phyloP scores from a whole-genome alignment of 352 stramenopile genomes.

The Globisporangium carolinianum region DNA sequence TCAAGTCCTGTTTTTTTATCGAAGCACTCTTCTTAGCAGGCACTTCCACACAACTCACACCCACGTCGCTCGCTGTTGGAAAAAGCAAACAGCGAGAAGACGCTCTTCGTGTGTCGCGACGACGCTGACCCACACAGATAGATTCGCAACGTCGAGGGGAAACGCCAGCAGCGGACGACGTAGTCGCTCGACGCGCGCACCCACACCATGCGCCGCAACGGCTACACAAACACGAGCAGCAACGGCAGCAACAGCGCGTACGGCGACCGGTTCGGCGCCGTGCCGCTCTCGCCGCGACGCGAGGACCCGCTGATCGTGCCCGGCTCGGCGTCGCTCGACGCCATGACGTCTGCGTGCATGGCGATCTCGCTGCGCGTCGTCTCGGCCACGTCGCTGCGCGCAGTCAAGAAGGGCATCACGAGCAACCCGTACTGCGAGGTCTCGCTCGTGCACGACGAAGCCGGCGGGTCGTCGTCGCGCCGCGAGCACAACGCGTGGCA shows the following conservation, averaged over 20 bases:
- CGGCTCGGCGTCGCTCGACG: conserved; percentile 48
- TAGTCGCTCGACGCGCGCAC: background rate
- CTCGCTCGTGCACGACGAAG: conserved; percentile 56
- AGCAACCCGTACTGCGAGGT: conserved; percentile 69
- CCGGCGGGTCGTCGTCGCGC: conserved; percentile 16
- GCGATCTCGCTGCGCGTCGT: conserved; percentile 53
- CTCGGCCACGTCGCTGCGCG: conserved; percentile 42
- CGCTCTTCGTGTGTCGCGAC: too few species aligned
- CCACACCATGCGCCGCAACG: conserved; percentile 10
- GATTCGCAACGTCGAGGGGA: too few species aligned
- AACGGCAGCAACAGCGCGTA: conserved; percentile 1
- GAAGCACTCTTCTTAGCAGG: too few species aligned
- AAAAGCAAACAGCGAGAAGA: too few species aligned
- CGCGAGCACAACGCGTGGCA: conserved; percentile 27
- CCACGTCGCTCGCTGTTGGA: too few species aligned
- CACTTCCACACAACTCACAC: too few species aligned
- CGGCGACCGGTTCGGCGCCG: conserved; percentile 28
- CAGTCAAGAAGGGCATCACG: conserved; percentile 63
- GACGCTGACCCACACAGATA: too few species aligned
- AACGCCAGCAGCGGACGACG: too few species aligned
- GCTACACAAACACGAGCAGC: conserved; percentile 11
- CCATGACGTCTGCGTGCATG: conserved; percentile 49
- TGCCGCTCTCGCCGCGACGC: conserved; percentile 49
- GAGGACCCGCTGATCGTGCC: conserved; percentile 54
- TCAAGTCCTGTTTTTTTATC: too few species aligned